Evolutionary conservation across 108 stramenopile genomes (phyloP).

Genomic region (Skeletonema tropicum): DNA sequence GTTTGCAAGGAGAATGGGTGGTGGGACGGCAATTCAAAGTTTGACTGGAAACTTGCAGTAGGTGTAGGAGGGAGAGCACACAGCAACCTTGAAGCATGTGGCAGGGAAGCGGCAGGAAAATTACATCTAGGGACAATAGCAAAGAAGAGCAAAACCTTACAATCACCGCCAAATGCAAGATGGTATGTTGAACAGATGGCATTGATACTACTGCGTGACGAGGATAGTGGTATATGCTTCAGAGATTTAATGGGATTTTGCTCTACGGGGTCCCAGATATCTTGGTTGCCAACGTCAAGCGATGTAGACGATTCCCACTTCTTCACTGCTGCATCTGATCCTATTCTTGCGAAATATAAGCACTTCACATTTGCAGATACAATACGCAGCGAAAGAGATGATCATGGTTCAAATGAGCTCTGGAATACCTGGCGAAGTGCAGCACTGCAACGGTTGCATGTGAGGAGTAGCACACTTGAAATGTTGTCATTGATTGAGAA

Average conservation of each 20-base stretch:
- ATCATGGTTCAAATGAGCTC: conserved; percentile 10
- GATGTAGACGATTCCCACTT: conserved; percentile 9
- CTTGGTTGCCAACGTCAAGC: conserved; percentile 16
- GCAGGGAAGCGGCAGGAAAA: conserved; percentile 21
- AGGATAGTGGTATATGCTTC: conserved; percentile 22
- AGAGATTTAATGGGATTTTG: conserved; percentile 16
- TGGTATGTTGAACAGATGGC: conserved; percentile 25
- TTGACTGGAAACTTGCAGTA: conserved; percentile 37
- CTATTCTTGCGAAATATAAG: conserved; percentile 18
- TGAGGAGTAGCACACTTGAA: neutral
- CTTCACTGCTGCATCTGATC: conserved; percentile 22
- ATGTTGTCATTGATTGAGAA: conserved; percentile 6
- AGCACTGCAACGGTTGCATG: neutral
- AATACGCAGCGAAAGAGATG: conserved; percentile 1
- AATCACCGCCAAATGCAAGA: conserved; percentile 15
- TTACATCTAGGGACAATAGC: conserved; percentile 3
- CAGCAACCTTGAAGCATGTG: conserved; percentile 13
- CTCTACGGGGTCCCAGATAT: conserved; percentile 28
- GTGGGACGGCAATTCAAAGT: conserved; percentile 34
- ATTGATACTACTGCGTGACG: conserved; percentile 13
- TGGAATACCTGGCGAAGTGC: conserved; percentile 17
- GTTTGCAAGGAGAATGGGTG: conserved; percentile 34
- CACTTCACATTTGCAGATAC: conserved; percentile 15
- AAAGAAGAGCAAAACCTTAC: conserved; percentile 1
- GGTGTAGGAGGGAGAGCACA: conserved; percentile 10